Evolutionary conservation across 495 filamentous ascomycete genomes (phyloP), one percentile per base, ranked within the genome.

Genomic region (Hypoxylon fuscum): DNA sequence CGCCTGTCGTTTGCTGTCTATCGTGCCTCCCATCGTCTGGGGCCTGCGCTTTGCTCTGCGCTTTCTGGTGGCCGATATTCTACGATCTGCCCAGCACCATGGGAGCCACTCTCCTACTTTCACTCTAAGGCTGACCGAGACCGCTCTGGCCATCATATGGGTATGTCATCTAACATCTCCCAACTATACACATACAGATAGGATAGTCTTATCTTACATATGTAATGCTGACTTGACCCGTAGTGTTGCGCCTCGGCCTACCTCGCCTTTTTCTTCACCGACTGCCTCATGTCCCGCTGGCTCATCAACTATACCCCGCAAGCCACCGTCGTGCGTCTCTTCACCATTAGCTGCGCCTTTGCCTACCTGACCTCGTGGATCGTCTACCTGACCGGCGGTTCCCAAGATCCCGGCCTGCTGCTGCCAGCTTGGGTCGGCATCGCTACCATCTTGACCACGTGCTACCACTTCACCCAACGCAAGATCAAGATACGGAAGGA

Each of bases 271-370:
- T 90, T 92, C 76, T 94, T 95, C 75, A 92, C 90, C 57, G 91
- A 96, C 76, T 92, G 90, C 75, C 87, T 95, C 69, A 96, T 96
- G 91, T 92, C 89, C 61, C 87, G 92, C 72, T 95, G 91, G 91
- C 89, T 96, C 69, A 77, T 96, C 54, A 89, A 92, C 72, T 96
- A 95, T 79, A 93, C 90, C 35, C 91, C 92, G 11, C 88, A 82
- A 64, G 92, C 90, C 42, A 93, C 92, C 42, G 83, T 94, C 61
- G 88, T 96, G 53, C 90, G 92, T 46, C 87, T 96, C 29, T 79
- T 92, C 29, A 89, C 91, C 38, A 90, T 90, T 47, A 90, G 89
- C 64, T 85, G 87, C 22, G 79, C 90, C 52, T 93, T 94, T 69
- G 89, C 88, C 51, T 94, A 91, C 72, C 79, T 91, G 44, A 93